Evolutionary conservation across 805 yeast genomes (phyloP).

Genomic region (Brettanomyces sp.): DNA sequence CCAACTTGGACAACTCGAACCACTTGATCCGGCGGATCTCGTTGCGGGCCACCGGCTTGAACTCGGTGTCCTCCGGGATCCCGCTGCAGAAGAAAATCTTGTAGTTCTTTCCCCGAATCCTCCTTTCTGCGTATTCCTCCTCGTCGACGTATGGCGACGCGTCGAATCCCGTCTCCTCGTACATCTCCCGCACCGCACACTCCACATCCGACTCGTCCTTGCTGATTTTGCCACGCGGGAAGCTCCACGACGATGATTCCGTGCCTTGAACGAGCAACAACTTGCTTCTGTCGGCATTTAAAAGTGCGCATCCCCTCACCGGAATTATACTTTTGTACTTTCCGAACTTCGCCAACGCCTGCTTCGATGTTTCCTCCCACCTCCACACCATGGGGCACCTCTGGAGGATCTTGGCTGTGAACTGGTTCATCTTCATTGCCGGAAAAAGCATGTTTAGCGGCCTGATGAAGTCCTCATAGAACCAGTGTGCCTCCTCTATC

Average conservation of each 20-base stretch:
- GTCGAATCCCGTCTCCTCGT: constrained; percentile 91
- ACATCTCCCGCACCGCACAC: constrained; percentile 87
- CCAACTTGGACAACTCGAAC: constrained; percentile 47
- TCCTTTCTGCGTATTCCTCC: constrained; percentile 71
- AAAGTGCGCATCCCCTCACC: constrained; percentile 89
- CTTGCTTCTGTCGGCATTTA: constrained; percentile 62
- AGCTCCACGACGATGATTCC: constrained; percentile 78
- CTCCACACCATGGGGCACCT: constrained; percentile 72
- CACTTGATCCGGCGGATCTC: constrained; percentile 82
- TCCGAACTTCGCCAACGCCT: constrained; percentile 71
- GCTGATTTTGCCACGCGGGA: constrained; percentile 94
- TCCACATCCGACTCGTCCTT: constrained; percentile 82
- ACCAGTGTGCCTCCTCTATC: constrained; percentile 98
- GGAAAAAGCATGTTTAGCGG: constrained; percentile 70
- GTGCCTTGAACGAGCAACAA: constrained; percentile 76
- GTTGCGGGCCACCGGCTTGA: constrained; percentile 75
- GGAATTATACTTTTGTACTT: constrained; percentile 86
- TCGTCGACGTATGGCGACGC: constrained; percentile 58
- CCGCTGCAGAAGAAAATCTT: constrained; percentile 70
- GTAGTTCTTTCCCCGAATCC: constrained; percentile 74
- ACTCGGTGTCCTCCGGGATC: constrained; percentile 67
- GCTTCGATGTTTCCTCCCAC: constrained; percentile 74
- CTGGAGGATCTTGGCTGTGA: constrained; percentile 58
- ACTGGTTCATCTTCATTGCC: constrained; percentile 62
- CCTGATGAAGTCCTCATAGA: constrained; percentile 76